Percentiles rank a stretch among this genome's conserved stretches.
These are phyloP conservation scores for Eucalyptus fibrosa DNA, from an alignment of 345 rosid genomes.

Conservation along the genomic window DNA sequence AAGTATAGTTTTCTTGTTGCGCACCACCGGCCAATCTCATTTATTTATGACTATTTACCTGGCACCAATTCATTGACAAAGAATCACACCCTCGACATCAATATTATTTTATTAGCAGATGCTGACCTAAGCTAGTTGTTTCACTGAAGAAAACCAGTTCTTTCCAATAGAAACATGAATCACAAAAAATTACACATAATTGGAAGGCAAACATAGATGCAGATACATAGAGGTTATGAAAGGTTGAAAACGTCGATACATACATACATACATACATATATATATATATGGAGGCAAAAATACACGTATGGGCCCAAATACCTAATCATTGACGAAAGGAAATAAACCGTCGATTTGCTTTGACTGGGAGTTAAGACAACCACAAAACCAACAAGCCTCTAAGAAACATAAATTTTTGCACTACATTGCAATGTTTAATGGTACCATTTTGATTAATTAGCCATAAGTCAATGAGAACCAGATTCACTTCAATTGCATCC, in stretches of 20 bases:
- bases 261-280: fast-evolving
- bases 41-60: background rate
- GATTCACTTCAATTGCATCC: background rate
- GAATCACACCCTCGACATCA: background rate
- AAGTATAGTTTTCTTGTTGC: background rate
- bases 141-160: background rate
- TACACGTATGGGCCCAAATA: background rate
- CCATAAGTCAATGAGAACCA: background rate
- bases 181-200: background rate
- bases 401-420: background rate
- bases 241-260: background rate
- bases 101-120: background rate
- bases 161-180: background rate
- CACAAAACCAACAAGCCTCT: background rate
- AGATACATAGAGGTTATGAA: background rate
- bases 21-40: background rate
- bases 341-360: no score
- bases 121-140: background rate
- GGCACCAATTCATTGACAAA: background rate
- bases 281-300: no score
- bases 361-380: background rate
- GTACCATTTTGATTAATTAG: background rate
- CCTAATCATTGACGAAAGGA: background rate
- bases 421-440: background rate
- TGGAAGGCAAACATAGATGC: background rate